Evolutionary conservation across 768 basidiomycete genomes (phyloP).

Genomic region (Auriscalpium microsporum): DNA sequence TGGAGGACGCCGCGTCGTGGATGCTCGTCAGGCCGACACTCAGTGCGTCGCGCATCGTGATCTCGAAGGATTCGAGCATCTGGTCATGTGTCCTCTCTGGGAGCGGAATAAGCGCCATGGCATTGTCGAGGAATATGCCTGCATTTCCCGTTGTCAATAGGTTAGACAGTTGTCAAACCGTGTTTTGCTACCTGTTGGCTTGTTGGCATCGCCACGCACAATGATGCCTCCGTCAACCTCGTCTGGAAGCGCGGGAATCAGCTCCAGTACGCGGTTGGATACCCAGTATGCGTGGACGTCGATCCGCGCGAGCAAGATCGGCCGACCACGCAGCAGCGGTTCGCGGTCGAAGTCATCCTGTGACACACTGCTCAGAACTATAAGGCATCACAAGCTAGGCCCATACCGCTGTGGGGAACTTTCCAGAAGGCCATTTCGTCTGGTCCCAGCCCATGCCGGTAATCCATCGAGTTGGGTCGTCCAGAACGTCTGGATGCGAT

Average conservation of each 20-base stretch:
- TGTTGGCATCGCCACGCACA: conserved; percentile 48
- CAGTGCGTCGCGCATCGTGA: conserved; percentile 61
- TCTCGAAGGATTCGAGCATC: conserved; percentile 55
- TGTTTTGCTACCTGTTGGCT: conserved; percentile 52
- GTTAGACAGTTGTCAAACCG: not conserved
- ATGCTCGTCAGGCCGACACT: conserved; percentile 75
- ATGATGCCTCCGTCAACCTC: conserved; percentile 68
- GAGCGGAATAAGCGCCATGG: conserved; percentile 63
- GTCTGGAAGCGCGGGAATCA: conserved; percentile 52
- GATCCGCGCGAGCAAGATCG: conserved; percentile 66
- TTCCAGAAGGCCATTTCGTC: conserved; percentile 50
- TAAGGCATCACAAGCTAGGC: not conserved
- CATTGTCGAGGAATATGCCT: conserved; percentile 84
- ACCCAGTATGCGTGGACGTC: conserved; percentile 89
- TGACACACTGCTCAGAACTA: not conserved
- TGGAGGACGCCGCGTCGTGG: conserved; percentile 66
- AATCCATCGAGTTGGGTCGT: conserved; percentile 59
- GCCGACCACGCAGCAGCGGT: conserved; percentile 54
- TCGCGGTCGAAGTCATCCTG: conserved; percentile 71
- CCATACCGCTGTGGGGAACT: conserved; percentile 64
- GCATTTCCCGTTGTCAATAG: not conserved
- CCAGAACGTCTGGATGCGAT: conserved; percentile 44
- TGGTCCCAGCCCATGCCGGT: conserved; percentile 94
- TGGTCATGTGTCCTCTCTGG: conserved; percentile 53
- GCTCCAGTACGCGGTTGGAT: conserved; percentile 59